phyloP scores from a whole-genome alignment of 192 early-diverging fungal species.

The Entophlyctis luteolus region DNA sequence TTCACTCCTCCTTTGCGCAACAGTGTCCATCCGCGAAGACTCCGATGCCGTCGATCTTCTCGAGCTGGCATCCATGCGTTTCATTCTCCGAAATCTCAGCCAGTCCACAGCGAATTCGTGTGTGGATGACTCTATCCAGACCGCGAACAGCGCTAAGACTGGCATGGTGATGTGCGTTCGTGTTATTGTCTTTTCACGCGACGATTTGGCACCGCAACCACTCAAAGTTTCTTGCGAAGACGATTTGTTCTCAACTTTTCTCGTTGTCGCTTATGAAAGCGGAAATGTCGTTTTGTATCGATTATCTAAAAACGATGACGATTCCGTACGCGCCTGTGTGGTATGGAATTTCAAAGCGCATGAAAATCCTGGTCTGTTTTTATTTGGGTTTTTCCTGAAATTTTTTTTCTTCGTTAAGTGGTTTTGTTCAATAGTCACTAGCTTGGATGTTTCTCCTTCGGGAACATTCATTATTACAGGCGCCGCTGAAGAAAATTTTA shows the following conservation, averaged over 20 bases:
- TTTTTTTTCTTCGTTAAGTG: not conserved
- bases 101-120: not conserved
- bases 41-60: conserved; percentile 12
- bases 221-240: no score
- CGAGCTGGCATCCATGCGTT: not conserved
- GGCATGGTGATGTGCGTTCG: conserved; percentile 25
- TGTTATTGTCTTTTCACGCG: no score
- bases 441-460: not conserved
- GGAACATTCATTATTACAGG: not conserved
- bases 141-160: not conserved
- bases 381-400: not conserved
- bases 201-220: no score
- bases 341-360: not conserved
- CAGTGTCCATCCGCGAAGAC: not conserved
- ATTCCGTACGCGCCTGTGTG: not conserved
- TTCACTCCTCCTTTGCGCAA: not conserved
- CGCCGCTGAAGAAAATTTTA: conserved; percentile 2
- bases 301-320: not conserved
- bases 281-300: not conserved
- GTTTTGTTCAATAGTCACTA: not conserved
- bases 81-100: no score
- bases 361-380: conserved; percentile 3
- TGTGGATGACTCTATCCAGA: not conserved
- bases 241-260: no score
- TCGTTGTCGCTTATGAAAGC: conserved; percentile 2